Evolutionary conservation across 352 stramenopile genomes (phyloP), one percentile per base, ranked within the genome.

Genomic region (Phytopythium aichiense): DNA sequence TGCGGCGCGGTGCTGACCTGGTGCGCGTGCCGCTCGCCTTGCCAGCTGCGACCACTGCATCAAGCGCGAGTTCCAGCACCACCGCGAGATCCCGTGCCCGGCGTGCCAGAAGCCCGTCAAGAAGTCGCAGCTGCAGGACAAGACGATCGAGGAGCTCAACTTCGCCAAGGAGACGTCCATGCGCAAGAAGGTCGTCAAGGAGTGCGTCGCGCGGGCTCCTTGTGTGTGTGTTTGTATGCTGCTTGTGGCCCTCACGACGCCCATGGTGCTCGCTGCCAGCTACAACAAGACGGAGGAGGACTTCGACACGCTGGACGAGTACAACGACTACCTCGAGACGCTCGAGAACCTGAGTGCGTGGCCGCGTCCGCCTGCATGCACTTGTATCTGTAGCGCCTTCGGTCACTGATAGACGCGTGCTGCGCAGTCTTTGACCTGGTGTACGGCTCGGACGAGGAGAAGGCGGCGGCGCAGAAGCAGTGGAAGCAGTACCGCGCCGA

Each of bases 241-340:
- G 16, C 35, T 25, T n/a, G 23, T 40, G 35, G 35, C 57, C 11
- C 23, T 35, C 31, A 18, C 59, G 6, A 30, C 35, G 35, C 35
- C 9, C 12, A 20, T 7, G 40, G 35, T 63, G 40, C 56, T 51
- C 4, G 4, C 2, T 18, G 11, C 4, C 56, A 94, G 84, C 65
- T 95, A 95, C 76, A 95, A 95, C 66, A 93, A 93, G 68, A 89
- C 82, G 12, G 87, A 92, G 51, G 86, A 95, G 56, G 87, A 95
- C 61, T 95, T 95, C 60, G 85, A 81, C 65, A 88, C 87, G n/a
- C 60, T 88, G 50, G 87, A 95, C 62, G 82, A 95, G 67, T 93
- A 86, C 73, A 95, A 95, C 71, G 74, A 91, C 68, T 95, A 93
- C 65, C 72, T 95, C 22, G 84, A 95, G 67, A 87, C 51, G 48